A percentile compares a stretch with the other conserved stretches of the same genome.
Conservation (phyloP, 371 early-diverging fungal genomes). For the Chytridiales sp. region DNA sequence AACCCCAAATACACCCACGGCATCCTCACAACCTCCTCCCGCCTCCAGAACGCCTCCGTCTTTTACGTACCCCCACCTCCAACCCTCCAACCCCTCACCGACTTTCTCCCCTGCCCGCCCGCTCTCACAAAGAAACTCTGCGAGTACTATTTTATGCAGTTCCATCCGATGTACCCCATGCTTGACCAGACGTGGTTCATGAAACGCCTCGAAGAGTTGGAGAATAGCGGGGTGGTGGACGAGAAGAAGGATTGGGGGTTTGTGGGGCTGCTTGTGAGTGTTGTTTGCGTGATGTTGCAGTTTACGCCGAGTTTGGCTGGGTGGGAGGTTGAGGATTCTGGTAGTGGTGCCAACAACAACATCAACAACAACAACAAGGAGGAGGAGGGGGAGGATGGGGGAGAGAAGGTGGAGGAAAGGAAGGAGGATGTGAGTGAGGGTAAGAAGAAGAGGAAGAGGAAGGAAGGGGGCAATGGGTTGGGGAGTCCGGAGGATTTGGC, state of each 20-base stretch:
- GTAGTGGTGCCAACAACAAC: no score
- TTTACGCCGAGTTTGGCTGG: conserved; percentile 3
- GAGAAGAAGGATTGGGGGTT: background rate
- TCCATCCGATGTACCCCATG: conserved; percentile 12
- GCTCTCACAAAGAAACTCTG: background rate
- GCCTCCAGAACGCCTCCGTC: background rate
- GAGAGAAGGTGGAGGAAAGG: no score
- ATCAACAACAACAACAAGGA: no score
- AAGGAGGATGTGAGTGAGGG: no score
- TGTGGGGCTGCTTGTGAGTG: background rate
- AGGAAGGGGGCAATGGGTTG: no score
- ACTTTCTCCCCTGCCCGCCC: background rate
- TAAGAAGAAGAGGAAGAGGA: no score
- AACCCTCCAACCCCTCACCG: background rate
- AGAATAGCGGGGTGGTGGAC: background rate
- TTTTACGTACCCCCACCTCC: no score
- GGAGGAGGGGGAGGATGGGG: no score
- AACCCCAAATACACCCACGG: background rate
- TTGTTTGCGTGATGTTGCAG: conserved; percentile 6
- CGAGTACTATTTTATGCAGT: background rate
- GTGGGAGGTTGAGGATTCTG: conserved; percentile 2
- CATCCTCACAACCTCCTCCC: background rate
- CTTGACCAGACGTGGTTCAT: conserved; percentile 6
- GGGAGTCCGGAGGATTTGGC: conserved; percentile 4
- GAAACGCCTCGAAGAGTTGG: background rate